phyloP scores from a whole-genome alignment of 1,284 basidiomycete genomes.

The Taiwanofungus camphoratus region DNA sequence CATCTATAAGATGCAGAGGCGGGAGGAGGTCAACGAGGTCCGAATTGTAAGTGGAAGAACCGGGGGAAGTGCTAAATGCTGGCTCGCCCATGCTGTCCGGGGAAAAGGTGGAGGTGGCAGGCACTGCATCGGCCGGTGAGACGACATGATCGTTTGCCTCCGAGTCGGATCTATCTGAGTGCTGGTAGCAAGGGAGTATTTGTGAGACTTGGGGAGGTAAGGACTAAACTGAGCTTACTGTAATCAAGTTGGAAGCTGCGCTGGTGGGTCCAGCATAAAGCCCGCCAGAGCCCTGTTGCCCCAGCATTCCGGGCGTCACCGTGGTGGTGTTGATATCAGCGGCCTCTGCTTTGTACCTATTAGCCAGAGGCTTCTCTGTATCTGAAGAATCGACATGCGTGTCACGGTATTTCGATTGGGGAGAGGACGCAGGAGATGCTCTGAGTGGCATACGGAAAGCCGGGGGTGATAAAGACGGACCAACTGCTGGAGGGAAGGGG shows the following conservation, averaged over 20 bases:
- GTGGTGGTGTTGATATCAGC: conserved; percentile 5
- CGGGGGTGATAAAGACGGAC: background rate
- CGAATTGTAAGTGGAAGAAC: conserved; percentile 52
- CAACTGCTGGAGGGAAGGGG: conserved; percentile 3
- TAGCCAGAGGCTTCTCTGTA: too few relatives aligned
- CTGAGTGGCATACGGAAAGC: background rate
- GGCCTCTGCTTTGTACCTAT: background rate
- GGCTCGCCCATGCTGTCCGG: conserved; percentile 3
- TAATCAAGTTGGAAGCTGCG: conserved; percentile 57
- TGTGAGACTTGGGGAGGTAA: conserved; percentile 1
- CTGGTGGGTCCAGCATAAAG: conserved; percentile 72
- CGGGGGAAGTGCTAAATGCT: too few relatives aligned
- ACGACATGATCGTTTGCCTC: conserved; percentile 51
- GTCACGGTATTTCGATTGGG: background rate
- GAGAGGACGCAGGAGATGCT: background rate
- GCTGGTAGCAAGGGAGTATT: conserved; percentile 12
- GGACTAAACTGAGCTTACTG: conserved; percentile 35
- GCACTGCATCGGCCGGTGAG: background rate
- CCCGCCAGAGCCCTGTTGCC: conserved; percentile 56
- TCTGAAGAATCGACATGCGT: too few relatives aligned
- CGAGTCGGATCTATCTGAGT: conserved; percentile 34
- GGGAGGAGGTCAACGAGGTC: conserved; percentile 68
- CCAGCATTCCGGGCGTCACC: conserved; percentile 56
- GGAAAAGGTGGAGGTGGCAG: conserved; percentile 9
- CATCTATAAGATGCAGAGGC: conserved; percentile 58